Evolutionary conservation across 2,329 filamentous ascomycete species (phyloP).

Genomic region (Sarocladium strictum): DNA sequence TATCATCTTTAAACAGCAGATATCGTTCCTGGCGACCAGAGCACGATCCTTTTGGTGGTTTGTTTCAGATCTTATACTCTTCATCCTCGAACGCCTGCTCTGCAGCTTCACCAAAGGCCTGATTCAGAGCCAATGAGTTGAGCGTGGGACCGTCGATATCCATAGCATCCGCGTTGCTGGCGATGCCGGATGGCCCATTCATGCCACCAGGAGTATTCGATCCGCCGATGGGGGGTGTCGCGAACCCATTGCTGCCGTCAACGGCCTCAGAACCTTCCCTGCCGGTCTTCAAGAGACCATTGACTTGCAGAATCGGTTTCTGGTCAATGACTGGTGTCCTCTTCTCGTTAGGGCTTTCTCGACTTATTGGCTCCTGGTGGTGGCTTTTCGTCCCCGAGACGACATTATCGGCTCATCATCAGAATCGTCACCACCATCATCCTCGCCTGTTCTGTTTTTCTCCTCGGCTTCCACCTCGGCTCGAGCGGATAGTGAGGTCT

Average conservation of each 20-base stretch:
- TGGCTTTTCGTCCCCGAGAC: constrained; percentile 81
- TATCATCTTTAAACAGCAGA: constrained; percentile 77
- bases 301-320: constrained; percentile 66
- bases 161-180: constrained; percentile 76
- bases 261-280: constrained; percentile 71
- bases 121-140: constrained; percentile 57
- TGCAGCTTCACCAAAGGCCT: constrained; percentile 57
- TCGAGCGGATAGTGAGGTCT: constrained; percentile 81
- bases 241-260: constrained; percentile 80
- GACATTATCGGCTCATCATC: constrained; percentile 99
- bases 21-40: constrained; percentile 75
- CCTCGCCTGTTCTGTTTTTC: constrained; percentile 76
- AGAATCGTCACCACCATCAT: constrained; percentile 81
- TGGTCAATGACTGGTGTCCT: constrained; percentile 73
- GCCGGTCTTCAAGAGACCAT: constrained; percentile 52
- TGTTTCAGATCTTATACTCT: constrained; percentile 98
- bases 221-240: constrained; percentile 70
- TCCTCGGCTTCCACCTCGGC: constrained; percentile 90
- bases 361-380: constrained; percentile 69
- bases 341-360: constrained; percentile 66
- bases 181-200: constrained; percentile 60
- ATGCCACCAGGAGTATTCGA: constrained; percentile 69
- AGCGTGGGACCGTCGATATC: constrained; percentile 72
- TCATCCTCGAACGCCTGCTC: constrained; percentile 85
- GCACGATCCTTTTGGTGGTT: constrained; percentile 96